Base-by-base conservation (phyloP, 2,329 filamentous ascomycete genomes). In the Sarocladium strictum region DNA sequence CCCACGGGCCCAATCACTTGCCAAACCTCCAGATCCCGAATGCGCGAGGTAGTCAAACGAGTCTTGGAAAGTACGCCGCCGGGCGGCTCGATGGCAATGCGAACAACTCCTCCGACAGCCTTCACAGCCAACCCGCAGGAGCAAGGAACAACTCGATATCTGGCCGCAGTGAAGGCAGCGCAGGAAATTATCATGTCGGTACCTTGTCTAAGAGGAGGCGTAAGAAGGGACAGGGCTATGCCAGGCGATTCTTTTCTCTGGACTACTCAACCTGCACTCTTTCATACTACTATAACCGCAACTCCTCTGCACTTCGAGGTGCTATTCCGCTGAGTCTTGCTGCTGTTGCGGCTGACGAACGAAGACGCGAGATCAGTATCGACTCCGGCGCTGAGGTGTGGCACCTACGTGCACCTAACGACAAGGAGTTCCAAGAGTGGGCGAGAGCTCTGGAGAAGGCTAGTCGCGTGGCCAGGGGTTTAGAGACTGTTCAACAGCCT, bases 381-480 rank as follows among this genome's bases (percentile, higher is more conserved):
- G 94, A 99, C 67, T 97, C 94, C 0, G 94, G 94, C 1, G 92
- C 94, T 2, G 94, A 99, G 69, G 85, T 99, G 24, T 99, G 94
- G 94, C 94, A 97, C 72, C 76, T 99, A 27, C 86, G 86, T 63
- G 90, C 94, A 2, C 83, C 81, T 51, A 96, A 89, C 62, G 81
- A 84, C 51, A 87, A 87, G 59, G 93, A 97, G 58, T 99, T 97
- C 66, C 79, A 83, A 47, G 86, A 88, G 17, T 99, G 94, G 94
- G 90, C 87, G 49, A 79, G 81, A 47, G 93, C 92, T 1, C 74
- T 99, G 52, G 91, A 97, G 69, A 86, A 82, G 59, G 92, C 93
- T 3, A 89, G 90, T 58, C 81, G 86, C 56, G 74, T 81, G 57
- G 80, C 84, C 12, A 72, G 83, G 57, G 80, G 80, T 2, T 62